Percentiles rank a stretch among this genome's conserved stretches.
Evolutionary conservation across 768 basidiomycete genomes (phyloP).

Genomic region (Tricholoma flavovirens): DNA sequence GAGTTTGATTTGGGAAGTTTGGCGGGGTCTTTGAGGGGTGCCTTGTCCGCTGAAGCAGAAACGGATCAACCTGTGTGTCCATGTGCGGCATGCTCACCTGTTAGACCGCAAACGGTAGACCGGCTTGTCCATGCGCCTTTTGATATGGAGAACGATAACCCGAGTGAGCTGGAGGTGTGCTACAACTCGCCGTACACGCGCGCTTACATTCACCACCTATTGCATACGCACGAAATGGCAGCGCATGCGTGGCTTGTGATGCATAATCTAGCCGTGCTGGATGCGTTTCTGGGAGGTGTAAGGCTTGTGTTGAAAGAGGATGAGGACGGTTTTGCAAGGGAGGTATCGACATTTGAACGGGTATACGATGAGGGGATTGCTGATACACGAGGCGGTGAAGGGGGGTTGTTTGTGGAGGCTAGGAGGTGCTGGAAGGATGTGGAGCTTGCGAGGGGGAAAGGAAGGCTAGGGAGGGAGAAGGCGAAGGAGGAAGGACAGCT

Average conservation of each 20-base stretch:
- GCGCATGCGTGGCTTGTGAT: conserved; percentile 68
- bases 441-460: conserved; percentile 68
- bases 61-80: conserved; percentile 29
- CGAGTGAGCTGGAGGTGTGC: not conserved
- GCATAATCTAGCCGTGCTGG: conserved; percentile 71
- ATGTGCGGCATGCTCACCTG: conserved; percentile 55
- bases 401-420: conserved; percentile 44
- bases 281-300: conserved; percentile 57
- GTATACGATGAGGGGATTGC: conserved; percentile 44
- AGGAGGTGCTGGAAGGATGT: conserved; percentile 56
- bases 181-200: conserved; percentile 35
- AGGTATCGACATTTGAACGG: conserved; percentile 45
- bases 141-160: conserved; percentile 8
- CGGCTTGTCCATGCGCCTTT: conserved; percentile 43
- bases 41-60: conserved; percentile 2
- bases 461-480: conserved; percentile 62
- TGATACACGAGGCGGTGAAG: not conserved
- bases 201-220: conserved; percentile 79
- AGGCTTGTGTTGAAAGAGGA: conserved; percentile 29
- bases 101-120: conserved; percentile 26
- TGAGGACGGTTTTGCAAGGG: conserved; percentile 29
- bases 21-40: conserved; percentile 33
- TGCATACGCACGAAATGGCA: conserved; percentile 89
- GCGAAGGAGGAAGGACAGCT: conserved; percentile 24
- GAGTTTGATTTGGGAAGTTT: conserved; percentile 55